Base-by-base conservation (phyloP, 768 basidiomycete species). In the Flagelloscypha sp. region DNA sequence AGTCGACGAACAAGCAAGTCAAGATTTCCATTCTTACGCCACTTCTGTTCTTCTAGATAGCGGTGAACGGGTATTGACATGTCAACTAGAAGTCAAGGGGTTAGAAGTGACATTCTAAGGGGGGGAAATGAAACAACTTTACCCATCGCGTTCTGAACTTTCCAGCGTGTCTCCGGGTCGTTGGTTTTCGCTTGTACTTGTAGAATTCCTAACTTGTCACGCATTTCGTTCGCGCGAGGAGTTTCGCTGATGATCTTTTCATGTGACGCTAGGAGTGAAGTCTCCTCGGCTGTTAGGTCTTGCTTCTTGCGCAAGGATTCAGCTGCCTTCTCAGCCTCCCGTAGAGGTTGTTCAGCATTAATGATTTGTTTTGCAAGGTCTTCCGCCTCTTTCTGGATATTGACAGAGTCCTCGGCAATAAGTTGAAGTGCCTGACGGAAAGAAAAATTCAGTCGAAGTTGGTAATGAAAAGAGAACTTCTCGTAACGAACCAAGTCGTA, bases 181-280 rank as follows among this genome's bases (percentile, higher is more conserved):
- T 97, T 93, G 20, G 86, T 62, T 53, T 81, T 70, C 38, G 82
- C 80, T 59, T 89, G 85, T 7, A 93, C 68, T 44, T 87, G 77
- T 29, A 94, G 50, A 38, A 83, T 70, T 13, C 63, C 49, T 28
- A 78, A 49, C 53, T 68, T 73, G 48, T 67, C 60, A 41, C 71
- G 50, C 52, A 75, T 47, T 22, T 52, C 39, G n/a, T n/a, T n/a
- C n/a, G n/a, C n/a, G n/a, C n/a, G n/a, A n/a, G n/a, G n/a, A n/a
- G n/a, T n/a, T n/a, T n/a, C n/a, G n/a, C n/a, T n/a, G n/a, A n/a
- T n/a, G n/a, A n/a, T n/a, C n/a, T n/a, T n/a, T n/a, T n/a, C n/a
- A n/a, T n/a, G n/a, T n/a, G n/a, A n/a, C 41, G 68, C 64, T 45
- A 78, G 45, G 29, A 59, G 59, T 15, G 46, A 53, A 29, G 59